Conservation (phyloP, 768 basidiomycete genomes). For the Termitomyces titanicus region DNA sequence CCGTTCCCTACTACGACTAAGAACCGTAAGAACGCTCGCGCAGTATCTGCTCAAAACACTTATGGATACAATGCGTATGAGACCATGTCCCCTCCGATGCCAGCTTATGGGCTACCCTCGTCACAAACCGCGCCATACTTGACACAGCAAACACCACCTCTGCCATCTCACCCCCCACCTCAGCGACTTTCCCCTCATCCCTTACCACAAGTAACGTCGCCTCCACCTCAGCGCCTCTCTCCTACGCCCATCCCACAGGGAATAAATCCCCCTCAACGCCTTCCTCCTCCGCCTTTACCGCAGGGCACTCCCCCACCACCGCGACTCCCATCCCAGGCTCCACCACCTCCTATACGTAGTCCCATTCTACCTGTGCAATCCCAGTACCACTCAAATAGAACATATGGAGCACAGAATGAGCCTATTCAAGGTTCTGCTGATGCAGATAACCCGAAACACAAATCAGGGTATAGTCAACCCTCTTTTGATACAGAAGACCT, state of each 20-base stretch:
- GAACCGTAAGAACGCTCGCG: constrained; percentile 25
- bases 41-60: constrained; percentile 12
- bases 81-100: constrained; percentile 14
- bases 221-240: constrained; percentile 6
- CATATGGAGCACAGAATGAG: background rate
- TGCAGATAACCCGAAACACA: background rate
- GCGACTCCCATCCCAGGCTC: constrained; percentile 1
- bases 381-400: background rate
- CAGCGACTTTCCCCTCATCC: constrained; percentile 6
- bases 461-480: background rate
- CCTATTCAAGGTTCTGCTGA: background rate
- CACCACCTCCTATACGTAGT: constrained; percentile 1
- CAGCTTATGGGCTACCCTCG: constrained; percentile 4
- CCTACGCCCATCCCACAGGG: background rate
- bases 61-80: constrained; percentile 23
- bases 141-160: constrained; percentile 8
- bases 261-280: constrained; percentile 7
- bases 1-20: constrained; percentile 55
- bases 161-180: background rate
- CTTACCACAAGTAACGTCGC: constrained; percentile 6
- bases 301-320: background rate
- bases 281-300: constrained; percentile 4
- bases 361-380: constrained; percentile 1
- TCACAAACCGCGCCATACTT: constrained; percentile 11
- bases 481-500: background rate